Percentiles rank a stretch among this genome's conserved stretches.
These are phyloP conservation scores for Picocystis salinarum DNA, from an alignment of 139 green algal species.

Conservation along the genomic window DNA sequence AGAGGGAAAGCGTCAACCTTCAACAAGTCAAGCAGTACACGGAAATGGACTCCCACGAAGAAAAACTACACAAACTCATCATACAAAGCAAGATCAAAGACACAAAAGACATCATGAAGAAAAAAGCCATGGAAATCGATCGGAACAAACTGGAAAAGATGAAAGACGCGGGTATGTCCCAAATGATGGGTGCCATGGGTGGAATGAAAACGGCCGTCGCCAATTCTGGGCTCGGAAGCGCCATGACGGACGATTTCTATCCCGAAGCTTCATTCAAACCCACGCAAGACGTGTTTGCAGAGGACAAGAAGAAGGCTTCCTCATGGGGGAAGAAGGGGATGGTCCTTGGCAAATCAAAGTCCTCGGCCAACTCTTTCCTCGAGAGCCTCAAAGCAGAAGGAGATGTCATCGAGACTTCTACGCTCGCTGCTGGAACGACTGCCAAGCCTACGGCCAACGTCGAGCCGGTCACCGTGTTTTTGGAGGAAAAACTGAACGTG, in stretches of 20 bases:
- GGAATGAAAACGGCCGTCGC: neutral
- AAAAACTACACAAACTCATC: slow-evolving; percentile 99
- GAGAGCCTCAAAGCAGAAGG: slow-evolving; percentile 58
- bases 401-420: slow-evolving; percentile 30
- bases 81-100: slow-evolving; percentile 70
- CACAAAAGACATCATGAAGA: slow-evolving; percentile 42
- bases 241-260: neutral
- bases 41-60: slow-evolving; percentile 95
- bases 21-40: slow-evolving; percentile 78
- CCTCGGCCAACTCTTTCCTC: slow-evolving; percentile 61
- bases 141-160: slow-evolving; percentile 60
- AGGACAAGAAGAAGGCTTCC: slow-evolving; percentile 11
- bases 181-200: too few species aligned
- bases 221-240: neutral
- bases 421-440: neutral
- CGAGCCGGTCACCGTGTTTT: slow-evolving; percentile 28
- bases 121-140: slow-evolving; percentile 86
- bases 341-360: slow-evolving; percentile 74
- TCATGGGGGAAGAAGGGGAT: slow-evolving; percentile 12
- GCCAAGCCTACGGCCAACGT: neutral
- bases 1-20: slow-evolving; percentile 79
- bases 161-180: slow-evolving; percentile 2
- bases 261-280: neutral
- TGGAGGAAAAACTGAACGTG: slow-evolving; percentile 33
- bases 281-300: too few species aligned